Base-by-base conservation (phyloP, 2,329 filamentous ascomycete species). In the Penicillium sp. region DNA sequence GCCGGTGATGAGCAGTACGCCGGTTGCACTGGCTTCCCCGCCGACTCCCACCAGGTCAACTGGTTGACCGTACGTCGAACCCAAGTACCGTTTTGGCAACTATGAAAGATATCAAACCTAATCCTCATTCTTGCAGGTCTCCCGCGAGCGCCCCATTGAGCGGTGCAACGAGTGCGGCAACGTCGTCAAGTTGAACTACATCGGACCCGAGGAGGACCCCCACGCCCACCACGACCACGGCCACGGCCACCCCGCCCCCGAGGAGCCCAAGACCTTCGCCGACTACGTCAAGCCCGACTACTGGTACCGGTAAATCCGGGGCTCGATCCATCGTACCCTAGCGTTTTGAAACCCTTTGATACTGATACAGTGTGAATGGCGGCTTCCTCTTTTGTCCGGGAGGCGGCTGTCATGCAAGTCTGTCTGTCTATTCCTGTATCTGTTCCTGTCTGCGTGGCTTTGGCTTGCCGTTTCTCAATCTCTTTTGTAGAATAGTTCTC, bases 161-260 rank as follows among this genome's bases (percentile, higher is more conserved):
- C 92, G 95, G 80, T 99, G 95, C 89, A 89, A 89, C 76, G 95
- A 99, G 86, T 99, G 95, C 83, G 95, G 95, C 72, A 92, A 89
- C 79, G 92, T 95, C 71, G 93, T 96, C 86, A 96, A 97, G 89
- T 95, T 98, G 91, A 90, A 97, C 79, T 99, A 97, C 81, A 83
- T 97, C 70, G 95, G 95, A 65, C 89, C 93, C 56, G 79, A 89
- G 77, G 91, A 95, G 69, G 89, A 93, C 78, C 81, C 84, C 63
- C 83, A 86, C 73, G 87, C 87, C 76, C 85, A 40, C 49, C 51
- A 81, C 70, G 73, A 77, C 65, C 81, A 84, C 73, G 71, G 60
- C 65, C 72, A 75, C 69, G 68, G 67, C 65, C 73, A 81, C 73
- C 83, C 87, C 75, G 78, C 80, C 71, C 84, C 85, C 78, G 87